These are phyloP conservation scores for Schizopora paradoxa DNA, from an alignment of 1,284 basidiomycete species.

Conservation along the genomic window DNA sequence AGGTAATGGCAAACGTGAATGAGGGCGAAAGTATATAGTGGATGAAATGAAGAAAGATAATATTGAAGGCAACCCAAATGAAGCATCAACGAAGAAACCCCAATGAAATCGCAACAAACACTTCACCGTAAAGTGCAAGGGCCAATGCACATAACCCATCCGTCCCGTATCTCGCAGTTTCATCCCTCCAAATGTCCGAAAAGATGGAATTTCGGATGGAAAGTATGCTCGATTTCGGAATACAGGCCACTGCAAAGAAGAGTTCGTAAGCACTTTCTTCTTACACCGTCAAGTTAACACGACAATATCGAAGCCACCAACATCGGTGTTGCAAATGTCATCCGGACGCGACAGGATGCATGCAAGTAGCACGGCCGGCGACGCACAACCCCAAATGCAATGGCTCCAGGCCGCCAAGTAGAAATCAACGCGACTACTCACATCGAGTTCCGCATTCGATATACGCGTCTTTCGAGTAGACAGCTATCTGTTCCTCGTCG, in stretches of 20 bases:
- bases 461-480: conserved; percentile 10
- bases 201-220: conserved; percentile 21
- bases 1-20: not conserved
- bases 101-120: conserved; percentile 9
- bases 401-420: too few relatives aligned
- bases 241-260: conserved; percentile 20
- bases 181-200: conserved; percentile 4
- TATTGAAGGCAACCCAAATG: not conserved
- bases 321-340: not conserved
- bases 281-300: not conserved
- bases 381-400: not conserved
- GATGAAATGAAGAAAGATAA: conserved; percentile 1
- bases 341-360: not conserved
- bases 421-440: conserved; percentile 12
- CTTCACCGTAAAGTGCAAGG: conserved; percentile 16
- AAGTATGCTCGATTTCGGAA: conserved; percentile 24
- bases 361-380: not conserved
- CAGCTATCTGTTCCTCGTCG: conserved; percentile 9
- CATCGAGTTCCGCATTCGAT: conserved; percentile 14
- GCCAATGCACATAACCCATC: conserved; percentile 15
- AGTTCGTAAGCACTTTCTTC: too few relatives aligned
- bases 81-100: conserved; percentile 1
- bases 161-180: conserved; percentile 12
- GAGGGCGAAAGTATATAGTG: not conserved
- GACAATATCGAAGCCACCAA: not conserved